These are phyloP conservation scores for Rhododendron williamsianum DNA, from an alignment of 148 eudicot genomes.

Conservation along the genomic window DNA sequence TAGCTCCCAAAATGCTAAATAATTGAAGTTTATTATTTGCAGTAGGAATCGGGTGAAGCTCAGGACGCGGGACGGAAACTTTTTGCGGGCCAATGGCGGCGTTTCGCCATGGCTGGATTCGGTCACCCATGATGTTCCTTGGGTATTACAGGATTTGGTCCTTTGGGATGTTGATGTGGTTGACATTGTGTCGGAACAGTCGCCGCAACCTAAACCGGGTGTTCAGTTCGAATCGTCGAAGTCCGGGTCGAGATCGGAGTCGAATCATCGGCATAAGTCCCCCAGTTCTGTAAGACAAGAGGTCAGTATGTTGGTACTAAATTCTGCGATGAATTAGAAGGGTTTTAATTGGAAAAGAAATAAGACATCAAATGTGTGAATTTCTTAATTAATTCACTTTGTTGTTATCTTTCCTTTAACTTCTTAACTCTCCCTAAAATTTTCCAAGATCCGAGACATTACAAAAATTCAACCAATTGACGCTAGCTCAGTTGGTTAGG, in stretches of 20 bases:
- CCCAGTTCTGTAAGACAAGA: slow-evolving; percentile 34
- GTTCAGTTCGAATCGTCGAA: slow-evolving; percentile 16
- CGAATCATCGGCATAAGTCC: slow-evolving; percentile 17
- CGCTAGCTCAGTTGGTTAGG: too few species aligned
- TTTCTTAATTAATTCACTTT: too few species aligned
- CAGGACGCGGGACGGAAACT: slow-evolving; percentile 42
- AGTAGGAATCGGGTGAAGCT: too few species aligned
- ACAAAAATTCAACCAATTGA: too few species aligned
- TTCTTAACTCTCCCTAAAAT: too few species aligned
- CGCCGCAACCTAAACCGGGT: background rate
- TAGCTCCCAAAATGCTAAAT: background rate
- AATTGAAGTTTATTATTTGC: too few species aligned
- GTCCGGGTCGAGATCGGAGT: slow-evolving; percentile 12
- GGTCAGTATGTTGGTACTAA: slow-evolving; percentile 21
- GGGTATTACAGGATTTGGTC: slow-evolving; percentile 59
- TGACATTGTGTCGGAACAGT: slow-evolving; percentile 16
- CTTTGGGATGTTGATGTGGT: slow-evolving; percentile 61
- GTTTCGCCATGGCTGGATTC: slow-evolving; percentile 71
- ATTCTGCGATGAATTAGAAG: background rate
- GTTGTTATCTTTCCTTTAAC: too few species aligned
- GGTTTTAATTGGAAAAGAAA: too few species aligned
- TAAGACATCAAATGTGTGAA: too few species aligned
- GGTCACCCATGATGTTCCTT: slow-evolving; percentile 69
- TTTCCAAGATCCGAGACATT: too few species aligned
- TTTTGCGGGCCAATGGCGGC: slow-evolving; percentile 61